These are phyloP conservation scores for Daldinia caldariorum DNA, from an alignment of 495 filamentous ascomycete genomes.

Conservation along the genomic window DNA sequence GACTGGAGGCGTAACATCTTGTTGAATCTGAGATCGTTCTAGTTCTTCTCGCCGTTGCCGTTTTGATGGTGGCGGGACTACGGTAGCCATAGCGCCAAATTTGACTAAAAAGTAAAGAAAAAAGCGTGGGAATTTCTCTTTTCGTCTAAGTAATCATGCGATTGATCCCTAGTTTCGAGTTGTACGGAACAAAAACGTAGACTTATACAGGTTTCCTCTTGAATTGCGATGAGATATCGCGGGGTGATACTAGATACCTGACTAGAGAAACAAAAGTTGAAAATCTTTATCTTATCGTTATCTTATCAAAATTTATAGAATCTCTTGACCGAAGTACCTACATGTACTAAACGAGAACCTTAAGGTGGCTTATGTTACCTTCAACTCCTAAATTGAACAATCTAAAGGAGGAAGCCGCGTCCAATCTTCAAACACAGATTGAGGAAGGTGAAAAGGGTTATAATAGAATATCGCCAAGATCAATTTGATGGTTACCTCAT, in stretches of 20 bases:
- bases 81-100: conserved; percentile 76
- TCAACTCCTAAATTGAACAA: background rate
- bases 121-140: background rate
- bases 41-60: conserved; percentile 80
- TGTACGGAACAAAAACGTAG: background rate
- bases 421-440: background rate
- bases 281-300: conserved; percentile 40
- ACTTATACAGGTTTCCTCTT: background rate
- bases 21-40: conserved; percentile 76
- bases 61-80: conserved; percentile 90
- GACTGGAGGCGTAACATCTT: conserved; percentile 76
- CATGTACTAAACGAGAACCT: background rate
- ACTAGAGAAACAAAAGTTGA: conserved; percentile 32
- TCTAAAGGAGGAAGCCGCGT: background rate
- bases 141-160: background rate
- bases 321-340: too few species aligned
- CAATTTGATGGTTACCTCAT: background rate
- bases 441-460: background rate
- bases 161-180: background rate
- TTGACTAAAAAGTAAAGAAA: background rate
- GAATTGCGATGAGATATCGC: conserved; percentile 23
- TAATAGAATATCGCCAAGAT: background rate
- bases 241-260: conserved; percentile 36
- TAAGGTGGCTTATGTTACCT: background rate
- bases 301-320: conserved; percentile 22